Evolutionary conservation across 257 asterid species (phyloP), one percentile per base, ranked within the genome.

Genomic region (Parsonsia alboflavescens): DNA sequence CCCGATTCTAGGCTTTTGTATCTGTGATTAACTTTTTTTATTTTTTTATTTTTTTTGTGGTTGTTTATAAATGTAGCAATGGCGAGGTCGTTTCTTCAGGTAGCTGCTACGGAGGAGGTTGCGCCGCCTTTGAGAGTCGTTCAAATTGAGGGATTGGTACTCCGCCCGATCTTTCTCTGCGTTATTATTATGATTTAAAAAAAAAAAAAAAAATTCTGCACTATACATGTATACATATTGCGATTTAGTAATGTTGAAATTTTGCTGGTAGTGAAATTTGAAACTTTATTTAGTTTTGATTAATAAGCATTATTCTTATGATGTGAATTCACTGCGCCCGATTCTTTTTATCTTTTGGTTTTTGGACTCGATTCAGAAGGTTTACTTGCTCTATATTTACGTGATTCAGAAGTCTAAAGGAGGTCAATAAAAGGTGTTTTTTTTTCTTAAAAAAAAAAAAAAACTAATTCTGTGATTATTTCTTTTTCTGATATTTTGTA

Each of bases 141-240:
- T 45, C 99, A 94, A 90, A 94, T 94, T 82, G 99, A 94, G 86
- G 99, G 97, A 73, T 78, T 94, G 93, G 98, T 94, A 86, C 30
- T 86, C 12, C 57, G 44, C 17, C 24, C 44, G 21, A 22, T 42
- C 10, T 53, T 36, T 73, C 3, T 50, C 61, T 36, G 16, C 36
- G n/a, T n/a, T n/a, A n/a, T n/a, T n/a, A n/a, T n/a, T n/a, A n/a
- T n/a, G n/a, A n/a, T n/a, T n/a, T n/a, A n/a, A n/a, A n/a, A n/a
- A n/a, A n/a, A n/a, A n/a, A n/a, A n/a, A n/a, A n/a, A n/a, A n/a
- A n/a, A n/a, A n/a, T n/a, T n/a, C n/a, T n/a, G n/a, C n/a, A n/a
- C 36, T 45, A 42, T 7, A 7, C 16, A 3, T 59, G 1, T 59
- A 7, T 22, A 28, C 6, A 26, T 30, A 59, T 59, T 59, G 17